Percentiles rank a stretch among this genome's conserved stretches.
These are phyloP conservation scores for Prunus kanzakura DNA, from an alignment of 306 rosid species.

Conservation along the genomic window DNA sequence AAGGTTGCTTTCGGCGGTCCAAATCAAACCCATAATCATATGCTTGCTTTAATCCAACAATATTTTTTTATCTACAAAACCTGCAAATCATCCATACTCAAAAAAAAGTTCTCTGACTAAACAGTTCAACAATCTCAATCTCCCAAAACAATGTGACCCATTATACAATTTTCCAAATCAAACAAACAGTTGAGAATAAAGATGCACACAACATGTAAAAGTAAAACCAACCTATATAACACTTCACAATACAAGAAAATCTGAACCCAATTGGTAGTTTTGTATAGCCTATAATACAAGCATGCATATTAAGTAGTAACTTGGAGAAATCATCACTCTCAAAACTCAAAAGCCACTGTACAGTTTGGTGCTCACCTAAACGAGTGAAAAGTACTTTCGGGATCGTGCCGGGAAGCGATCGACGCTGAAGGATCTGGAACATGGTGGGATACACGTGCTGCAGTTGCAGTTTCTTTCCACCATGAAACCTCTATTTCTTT, in stretches of 20 bases:
- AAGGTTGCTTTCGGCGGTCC: not conserved
- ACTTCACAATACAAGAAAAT: not conserved
- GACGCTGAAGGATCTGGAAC: conserved; percentile 45
- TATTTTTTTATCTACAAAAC: no score
- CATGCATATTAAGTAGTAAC: not conserved
- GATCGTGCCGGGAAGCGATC: conserved; percentile 45
- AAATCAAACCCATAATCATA: no score
- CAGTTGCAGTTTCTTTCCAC: conserved; percentile 68
- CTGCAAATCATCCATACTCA: no score
- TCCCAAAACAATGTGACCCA: not conserved
- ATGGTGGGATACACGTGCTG: conserved; percentile 34
- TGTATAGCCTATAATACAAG: not conserved
- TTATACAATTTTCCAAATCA: not conserved
- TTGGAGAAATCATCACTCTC: conserved; percentile 19
- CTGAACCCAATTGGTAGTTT: not conserved
- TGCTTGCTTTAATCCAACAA: no score
- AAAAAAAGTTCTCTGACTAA: no score
- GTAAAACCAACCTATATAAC: not conserved
- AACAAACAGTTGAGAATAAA: not conserved
- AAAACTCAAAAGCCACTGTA: conserved; percentile 18
- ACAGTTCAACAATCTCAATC: no score
- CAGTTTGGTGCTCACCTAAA: conserved; percentile 32
- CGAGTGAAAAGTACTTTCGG: conserved; percentile 23
- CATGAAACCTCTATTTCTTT: conserved; percentile 65
- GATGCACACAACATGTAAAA: not conserved